phyloP scores from a whole-genome alignment of 176 grass and related monocot genomes.

The Musa acuminata region DNA sequence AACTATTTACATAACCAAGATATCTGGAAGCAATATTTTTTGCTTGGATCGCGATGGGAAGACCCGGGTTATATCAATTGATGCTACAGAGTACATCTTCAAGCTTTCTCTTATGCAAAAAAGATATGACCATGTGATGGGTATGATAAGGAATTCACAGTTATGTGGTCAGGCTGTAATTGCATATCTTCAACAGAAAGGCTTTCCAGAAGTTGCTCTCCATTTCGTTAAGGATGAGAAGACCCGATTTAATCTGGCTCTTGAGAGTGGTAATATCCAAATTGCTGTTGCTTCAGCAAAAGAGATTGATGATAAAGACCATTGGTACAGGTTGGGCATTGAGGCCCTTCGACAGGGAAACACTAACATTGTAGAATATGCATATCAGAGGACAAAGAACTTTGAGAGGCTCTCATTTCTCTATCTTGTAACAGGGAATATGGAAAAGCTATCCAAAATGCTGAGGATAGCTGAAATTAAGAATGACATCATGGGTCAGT shows the following conservation, averaged over 20 bases:
- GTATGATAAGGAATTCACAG: constrained; percentile 90
- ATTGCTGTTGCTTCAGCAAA: constrained; percentile 92
- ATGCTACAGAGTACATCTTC: constrained; percentile 96
- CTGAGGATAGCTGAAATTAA: constrained; percentile 71
- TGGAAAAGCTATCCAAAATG: constrained; percentile 78
- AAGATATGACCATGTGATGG: constrained; percentile 91
- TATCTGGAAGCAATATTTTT: constrained; percentile 64
- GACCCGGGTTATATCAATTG: constrained; percentile 65
- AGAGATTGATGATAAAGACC: constrained; percentile 88
- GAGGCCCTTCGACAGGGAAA: constrained; percentile 80
- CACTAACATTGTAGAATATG: constrained; percentile 79
- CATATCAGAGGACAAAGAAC: constrained; percentile 83
- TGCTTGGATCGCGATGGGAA: constrained; percentile 91
- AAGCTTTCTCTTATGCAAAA: constrained; percentile 75
- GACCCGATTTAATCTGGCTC: constrained; percentile 86
- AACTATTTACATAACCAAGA: constrained; percentile 88
- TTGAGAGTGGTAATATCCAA: constrained; percentile 90
- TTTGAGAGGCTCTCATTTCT: constrained; percentile 91
- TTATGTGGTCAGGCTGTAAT: constrained; percentile 92
- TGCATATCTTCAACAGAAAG: constrained; percentile 92
- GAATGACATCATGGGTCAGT: constrained; percentile 78
- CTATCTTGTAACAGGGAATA: constrained; percentile 68
- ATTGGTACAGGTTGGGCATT: constrained; percentile 82
- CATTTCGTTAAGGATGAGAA: constrained; percentile 99
- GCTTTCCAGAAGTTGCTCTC: constrained; percentile 94